These are phyloP conservation scores for Ambrosiella beaveri DNA, from an alignment of 2,329 filamentous ascomycete genomes.

Conservation along the genomic window DNA sequence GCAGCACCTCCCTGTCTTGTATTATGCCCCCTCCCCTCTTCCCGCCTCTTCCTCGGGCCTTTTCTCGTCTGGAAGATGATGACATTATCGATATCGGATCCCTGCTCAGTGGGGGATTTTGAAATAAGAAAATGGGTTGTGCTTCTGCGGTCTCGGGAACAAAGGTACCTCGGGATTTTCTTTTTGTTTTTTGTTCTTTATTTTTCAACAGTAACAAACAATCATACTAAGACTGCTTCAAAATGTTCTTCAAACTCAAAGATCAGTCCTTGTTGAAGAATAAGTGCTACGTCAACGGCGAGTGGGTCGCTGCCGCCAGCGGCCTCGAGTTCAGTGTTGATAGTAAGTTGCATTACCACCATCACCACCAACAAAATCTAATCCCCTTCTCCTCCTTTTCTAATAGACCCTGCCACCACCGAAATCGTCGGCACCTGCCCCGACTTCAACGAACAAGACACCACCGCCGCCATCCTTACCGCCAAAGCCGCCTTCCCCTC, in stretches of 20 bases:
- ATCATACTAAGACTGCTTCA: background rate
- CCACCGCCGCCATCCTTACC: conserved; percentile 50
- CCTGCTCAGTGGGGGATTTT: no score
- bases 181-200: background rate
- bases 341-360: conserved; percentile 24
- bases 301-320: conserved; percentile 56
- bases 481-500: conserved; percentile 45
- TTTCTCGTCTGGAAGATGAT: no score
- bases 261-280: conserved; percentile 51
- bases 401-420: conserved; percentile 50
- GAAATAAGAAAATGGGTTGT: no score
- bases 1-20: no score
- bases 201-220: background rate
- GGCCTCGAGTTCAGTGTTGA: conserved; percentile 57
- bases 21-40: no score
- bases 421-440: conserved; percentile 53
- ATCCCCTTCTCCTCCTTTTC: background rate
- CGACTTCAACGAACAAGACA: conserved; percentile 53
- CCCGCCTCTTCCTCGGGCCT: no score
- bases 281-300: conserved; percentile 56
- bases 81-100: no score
- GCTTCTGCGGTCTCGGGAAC: no score
- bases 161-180: background rate
- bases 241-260: conserved; percentile 29
- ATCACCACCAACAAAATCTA: background rate